phyloP scores from a whole-genome alignment of 2,329 filamentous ascomycete species.

The Exophiala sideris region DNA sequence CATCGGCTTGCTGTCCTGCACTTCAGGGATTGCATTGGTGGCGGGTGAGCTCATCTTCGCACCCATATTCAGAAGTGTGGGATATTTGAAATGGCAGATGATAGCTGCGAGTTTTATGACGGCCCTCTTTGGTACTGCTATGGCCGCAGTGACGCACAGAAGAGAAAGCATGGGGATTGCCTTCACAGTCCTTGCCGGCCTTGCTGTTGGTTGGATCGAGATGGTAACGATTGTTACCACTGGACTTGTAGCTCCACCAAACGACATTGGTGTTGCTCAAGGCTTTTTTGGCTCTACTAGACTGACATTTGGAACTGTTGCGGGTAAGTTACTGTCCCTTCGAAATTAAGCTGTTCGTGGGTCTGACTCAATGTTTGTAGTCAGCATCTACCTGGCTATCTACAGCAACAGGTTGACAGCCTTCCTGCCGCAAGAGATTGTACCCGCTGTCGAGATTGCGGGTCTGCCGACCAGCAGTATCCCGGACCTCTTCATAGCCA shows the following conservation, averaged over 20 bases:
- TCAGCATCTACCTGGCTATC: slow-evolving; percentile 29
- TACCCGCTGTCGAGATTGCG: slow-evolving; percentile 35
- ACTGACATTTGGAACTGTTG: slow-evolving; percentile 27
- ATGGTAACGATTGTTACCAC: slow-evolving; percentile 27
- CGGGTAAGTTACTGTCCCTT: slow-evolving; percentile 1
- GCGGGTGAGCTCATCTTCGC: slow-evolving; percentile 29
- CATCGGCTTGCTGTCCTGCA: slow-evolving; percentile 42
- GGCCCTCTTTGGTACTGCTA: slow-evolving; percentile 25
- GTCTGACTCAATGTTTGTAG: slow-evolving; percentile 8
- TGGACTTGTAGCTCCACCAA: slow-evolving; percentile 27
- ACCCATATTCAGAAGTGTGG: slow-evolving; percentile 27
- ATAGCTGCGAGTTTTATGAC: slow-evolving; percentile 18
- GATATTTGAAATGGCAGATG: slow-evolving; percentile 25
- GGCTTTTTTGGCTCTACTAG: slow-evolving; percentile 28
- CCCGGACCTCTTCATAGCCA: slow-evolving; percentile 35
- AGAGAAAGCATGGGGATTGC: slow-evolving; percentile 26
- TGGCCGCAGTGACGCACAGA: slow-evolving; percentile 25
- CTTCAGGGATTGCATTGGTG: slow-evolving; percentile 8
- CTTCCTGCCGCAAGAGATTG: slow-evolving; percentile 13
- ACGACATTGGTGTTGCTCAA: slow-evolving; percentile 30
- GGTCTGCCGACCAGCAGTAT: slow-evolving; percentile 39
- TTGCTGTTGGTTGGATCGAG: slow-evolving; percentile 30
- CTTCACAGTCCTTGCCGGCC: slow-evolving; percentile 28
- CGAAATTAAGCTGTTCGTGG: background rate
- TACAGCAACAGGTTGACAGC: slow-evolving; percentile 17